Conservation (phyloP, 192 early-diverging fungal genomes). For the Entomortierella parvispora region DNA sequence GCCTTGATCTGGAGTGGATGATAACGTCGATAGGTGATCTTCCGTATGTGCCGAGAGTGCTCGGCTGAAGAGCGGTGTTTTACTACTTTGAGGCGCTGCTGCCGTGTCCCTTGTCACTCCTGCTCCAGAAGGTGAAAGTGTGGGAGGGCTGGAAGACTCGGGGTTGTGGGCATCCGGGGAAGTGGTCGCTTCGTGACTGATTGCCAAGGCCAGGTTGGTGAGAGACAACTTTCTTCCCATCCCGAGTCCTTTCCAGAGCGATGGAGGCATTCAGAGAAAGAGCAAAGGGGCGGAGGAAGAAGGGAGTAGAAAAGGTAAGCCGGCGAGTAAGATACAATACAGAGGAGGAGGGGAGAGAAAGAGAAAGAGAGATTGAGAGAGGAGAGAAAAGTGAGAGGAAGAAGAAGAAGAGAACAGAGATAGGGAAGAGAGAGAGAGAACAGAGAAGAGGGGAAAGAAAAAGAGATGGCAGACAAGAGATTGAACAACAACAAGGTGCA, state of each 20-base stretch:
- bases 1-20: slow-evolving; percentile 7
- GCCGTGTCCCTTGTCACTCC: neutral
- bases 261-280: neutral
- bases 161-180: neutral
- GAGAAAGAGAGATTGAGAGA: neutral
- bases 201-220: slow-evolving; percentile 29
- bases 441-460: slow-evolving; percentile 5
- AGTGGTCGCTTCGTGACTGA: slow-evolving; percentile 12
- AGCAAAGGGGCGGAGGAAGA: neutral
- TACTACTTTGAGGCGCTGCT: neutral
- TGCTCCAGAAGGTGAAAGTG: neutral
- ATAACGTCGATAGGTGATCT: no score
- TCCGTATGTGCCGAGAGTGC: neutral
- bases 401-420: neutral
- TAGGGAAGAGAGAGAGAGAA: slow-evolving; percentile 1
- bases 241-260: slow-evolving; percentile 30
- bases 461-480: neutral
- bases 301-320: neutral
- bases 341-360: neutral
- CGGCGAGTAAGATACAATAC: neutral
- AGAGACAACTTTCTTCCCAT: slow-evolving; percentile 37
- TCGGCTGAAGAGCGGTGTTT: neutral
- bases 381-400: neutral
- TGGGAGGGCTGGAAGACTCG: neutral
- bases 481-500: neutral